Conservation (phyloP, 805 yeast species). For the Monosporozyma unispora region DNA sequence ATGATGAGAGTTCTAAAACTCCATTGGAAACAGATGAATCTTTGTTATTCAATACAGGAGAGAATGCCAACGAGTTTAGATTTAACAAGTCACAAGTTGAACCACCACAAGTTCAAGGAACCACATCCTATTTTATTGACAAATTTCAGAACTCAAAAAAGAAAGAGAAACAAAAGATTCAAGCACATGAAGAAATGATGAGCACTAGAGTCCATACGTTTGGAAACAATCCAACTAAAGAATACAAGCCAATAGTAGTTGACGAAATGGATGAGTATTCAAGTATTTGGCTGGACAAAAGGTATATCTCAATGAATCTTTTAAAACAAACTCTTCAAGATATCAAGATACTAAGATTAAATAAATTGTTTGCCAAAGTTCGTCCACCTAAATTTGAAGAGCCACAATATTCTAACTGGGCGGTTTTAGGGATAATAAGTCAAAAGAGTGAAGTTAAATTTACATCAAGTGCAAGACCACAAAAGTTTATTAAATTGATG, state of each 20-base stretch:
- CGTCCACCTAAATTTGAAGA: constrained; percentile 58
- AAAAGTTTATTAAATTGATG: constrained; percentile 51
- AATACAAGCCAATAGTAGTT: constrained; percentile 24
- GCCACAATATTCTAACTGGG: constrained; percentile 70
- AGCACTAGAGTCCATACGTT: constrained; percentile 35
- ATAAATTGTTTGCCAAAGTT: constrained; percentile 55
- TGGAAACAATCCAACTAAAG: constrained; percentile 9
- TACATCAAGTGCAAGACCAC: constrained; percentile 34
- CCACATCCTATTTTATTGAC: constrained; percentile 30
- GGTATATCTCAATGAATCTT: constrained; percentile 36
- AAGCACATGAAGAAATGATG: constrained; percentile 22
- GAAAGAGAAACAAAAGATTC: constrained; percentile 17
- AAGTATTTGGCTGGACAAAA: constrained; percentile 34
- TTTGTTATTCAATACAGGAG: no score
- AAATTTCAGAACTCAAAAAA: constrained; percentile 21
- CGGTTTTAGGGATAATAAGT: constrained; percentile 62
- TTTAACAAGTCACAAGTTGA: constrained; percentile 4
- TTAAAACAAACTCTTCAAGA: constrained; percentile 36
- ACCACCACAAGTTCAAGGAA: not conserved
- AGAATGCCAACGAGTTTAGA: not conserved
- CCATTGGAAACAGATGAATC: not conserved
- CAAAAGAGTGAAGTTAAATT: constrained; percentile 45
- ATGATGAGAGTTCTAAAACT: not conserved
- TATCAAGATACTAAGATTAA: constrained; percentile 48
- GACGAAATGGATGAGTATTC: constrained; percentile 42